phyloP scores from a whole-genome alignment of 352 stramenopile genomes.

The Phytopythium sindhum region DNA sequence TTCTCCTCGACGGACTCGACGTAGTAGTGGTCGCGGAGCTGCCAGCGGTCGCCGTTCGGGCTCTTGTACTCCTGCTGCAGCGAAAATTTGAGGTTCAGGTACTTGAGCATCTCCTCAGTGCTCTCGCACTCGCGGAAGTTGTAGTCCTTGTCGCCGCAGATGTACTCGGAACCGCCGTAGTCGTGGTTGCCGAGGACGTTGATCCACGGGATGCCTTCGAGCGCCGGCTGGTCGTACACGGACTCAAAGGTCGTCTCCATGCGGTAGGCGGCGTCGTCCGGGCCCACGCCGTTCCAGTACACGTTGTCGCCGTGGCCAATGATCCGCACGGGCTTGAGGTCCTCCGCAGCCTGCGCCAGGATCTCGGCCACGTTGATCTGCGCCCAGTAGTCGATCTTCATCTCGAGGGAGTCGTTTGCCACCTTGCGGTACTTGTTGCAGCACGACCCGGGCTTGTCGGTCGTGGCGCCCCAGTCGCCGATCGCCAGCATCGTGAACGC shows the following conservation, averaged over 20 bases:
- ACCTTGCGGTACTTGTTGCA: conserved; percentile 89
- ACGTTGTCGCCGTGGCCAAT: conserved; percentile 87
- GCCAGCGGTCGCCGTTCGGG: conserved; percentile 71
- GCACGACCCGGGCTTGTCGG: conserved; percentile 83
- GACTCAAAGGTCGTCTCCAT: conserved; percentile 85
- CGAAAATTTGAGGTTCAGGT: conserved; percentile 82
- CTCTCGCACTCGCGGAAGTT: conserved; percentile 77
- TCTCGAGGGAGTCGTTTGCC: conserved; percentile 70
- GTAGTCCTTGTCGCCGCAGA: conserved; percentile 87
- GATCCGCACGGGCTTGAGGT: conserved; percentile 63
- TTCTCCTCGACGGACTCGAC: conserved; percentile 73
- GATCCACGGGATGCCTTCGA: conserved; percentile 79
- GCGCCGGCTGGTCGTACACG: conserved; percentile 79
- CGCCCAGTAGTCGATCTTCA: conserved; percentile 86
- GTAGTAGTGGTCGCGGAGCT: conserved; percentile 84
- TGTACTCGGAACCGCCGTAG: conserved; percentile 79
- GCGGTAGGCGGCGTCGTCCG: conserved; percentile 71
- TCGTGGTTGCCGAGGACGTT: conserved; percentile 88
- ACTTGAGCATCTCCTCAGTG: conserved; percentile 69
- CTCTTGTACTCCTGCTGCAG: conserved; percentile 82
- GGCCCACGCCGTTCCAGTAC: conserved; percentile 84
- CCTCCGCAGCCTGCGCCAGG: conserved; percentile 59
- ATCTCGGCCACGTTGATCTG: conserved; percentile 85
- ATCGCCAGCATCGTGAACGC: conserved; percentile 84
- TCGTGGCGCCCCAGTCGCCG: conserved; percentile 83